A percentile compares a stretch with the other conserved stretches of the same genome.
phyloP scores from a whole-genome alignment of 768 basidiomycete species.

The Russula olivacea region DNA sequence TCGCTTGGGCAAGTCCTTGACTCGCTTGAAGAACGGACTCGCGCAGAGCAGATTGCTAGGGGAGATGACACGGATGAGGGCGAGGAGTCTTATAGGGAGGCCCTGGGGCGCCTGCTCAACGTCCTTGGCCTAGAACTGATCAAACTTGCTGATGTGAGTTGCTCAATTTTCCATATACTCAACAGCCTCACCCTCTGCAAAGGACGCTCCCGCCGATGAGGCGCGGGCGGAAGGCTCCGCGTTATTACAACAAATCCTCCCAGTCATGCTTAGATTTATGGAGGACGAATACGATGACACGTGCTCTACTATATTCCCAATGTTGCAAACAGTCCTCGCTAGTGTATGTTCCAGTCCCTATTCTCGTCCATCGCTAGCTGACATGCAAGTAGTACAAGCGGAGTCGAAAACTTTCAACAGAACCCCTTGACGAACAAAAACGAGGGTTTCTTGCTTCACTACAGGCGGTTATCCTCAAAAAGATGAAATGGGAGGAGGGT shows the following conservation, averaged over 20 bases:
- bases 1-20: conserved; percentile 78
- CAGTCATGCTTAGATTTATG: conserved; percentile 82
- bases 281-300: conserved; percentile 90
- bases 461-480: conserved; percentile 71
- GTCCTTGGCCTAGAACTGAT: conserved; percentile 74
- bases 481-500: conserved; percentile 87
- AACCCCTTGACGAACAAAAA: conserved; percentile 57
- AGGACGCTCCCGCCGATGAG: conserved; percentile 59
- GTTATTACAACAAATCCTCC: conserved; percentile 62
- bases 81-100: conserved; percentile 84
- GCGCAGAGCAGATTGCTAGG: conserved; percentile 56
- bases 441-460: conserved; percentile 73
- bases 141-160: conserved; percentile 74
- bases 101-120: conserved; percentile 78
- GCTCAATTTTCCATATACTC: conserved; percentile 12
- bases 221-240: conserved; percentile 57
- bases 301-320: conserved; percentile 74
- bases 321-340: conserved; percentile 68
- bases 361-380: neutral
- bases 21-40: conserved; percentile 72
- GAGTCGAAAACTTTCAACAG: conserved; percentile 51
- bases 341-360: conserved; percentile 48
- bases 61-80: conserved; percentile 77
- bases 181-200: neutral
- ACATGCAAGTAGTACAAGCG: conserved; percentile 68